These are phyloP conservation scores for Leccinum truebloodii DNA, from an alignment of 768 basidiomycete genomes.

Conservation along the genomic window DNA sequence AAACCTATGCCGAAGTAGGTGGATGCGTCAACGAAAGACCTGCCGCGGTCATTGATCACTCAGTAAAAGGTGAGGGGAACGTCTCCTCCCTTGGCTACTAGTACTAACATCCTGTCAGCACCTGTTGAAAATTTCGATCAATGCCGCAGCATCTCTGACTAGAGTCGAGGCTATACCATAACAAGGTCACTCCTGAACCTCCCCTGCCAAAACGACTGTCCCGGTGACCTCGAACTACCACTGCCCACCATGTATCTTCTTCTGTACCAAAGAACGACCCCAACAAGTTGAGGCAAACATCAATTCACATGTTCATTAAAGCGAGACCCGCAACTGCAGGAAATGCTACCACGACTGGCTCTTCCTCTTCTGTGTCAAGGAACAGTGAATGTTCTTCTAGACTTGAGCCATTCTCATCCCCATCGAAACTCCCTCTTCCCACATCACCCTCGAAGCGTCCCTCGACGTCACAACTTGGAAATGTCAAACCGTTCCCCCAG, in stretches of 20 bases:
- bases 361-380: constrained; percentile 9
- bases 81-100: background rate
- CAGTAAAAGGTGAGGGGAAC: constrained; percentile 5
- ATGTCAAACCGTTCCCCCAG: constrained; percentile 4
- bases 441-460: constrained; percentile 20
- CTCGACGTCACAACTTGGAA: constrained; percentile 10
- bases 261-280: constrained; percentile 13
- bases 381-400: constrained; percentile 12
- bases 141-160: background rate
- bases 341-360: background rate
- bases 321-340: background rate
- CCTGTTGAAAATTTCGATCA: background rate
- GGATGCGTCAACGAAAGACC: background rate
- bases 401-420: constrained; percentile 14
- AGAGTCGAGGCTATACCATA: constrained; percentile 1
- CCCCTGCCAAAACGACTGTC: constrained; percentile 9
- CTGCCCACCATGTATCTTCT: background rate
- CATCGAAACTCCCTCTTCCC: constrained; percentile 33
- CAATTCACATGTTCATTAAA: constrained; percentile 26
- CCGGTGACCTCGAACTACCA: constrained; percentile 3
- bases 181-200: constrained; percentile 8
- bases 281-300: constrained; percentile 18
- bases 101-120: constrained; percentile 11
- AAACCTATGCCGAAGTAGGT: no score
- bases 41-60: background rate